Percentiles rank a stretch among this genome's conserved stretches.
Conservation (phyloP, 208 protist species). For the Trypanosoma theileri region DNA sequence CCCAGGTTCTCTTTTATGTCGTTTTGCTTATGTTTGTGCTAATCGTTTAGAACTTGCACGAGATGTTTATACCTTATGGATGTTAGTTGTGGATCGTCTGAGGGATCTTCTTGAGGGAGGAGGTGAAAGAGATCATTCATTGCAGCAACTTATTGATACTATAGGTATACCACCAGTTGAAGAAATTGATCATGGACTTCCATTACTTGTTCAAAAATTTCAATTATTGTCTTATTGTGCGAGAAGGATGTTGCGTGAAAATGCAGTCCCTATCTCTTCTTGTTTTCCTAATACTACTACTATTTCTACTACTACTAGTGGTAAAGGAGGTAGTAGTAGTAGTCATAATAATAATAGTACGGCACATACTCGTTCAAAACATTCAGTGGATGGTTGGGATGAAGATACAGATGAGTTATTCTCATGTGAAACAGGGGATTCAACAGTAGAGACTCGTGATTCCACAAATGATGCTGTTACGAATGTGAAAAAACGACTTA, state of each 20-base stretch:
- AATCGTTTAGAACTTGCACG: constrained; percentile 29
- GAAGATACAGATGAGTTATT: constrained; percentile 16
- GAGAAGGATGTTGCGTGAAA: constrained; percentile 34
- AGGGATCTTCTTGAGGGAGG: constrained; percentile 25
- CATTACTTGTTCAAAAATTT: constrained; percentile 80
- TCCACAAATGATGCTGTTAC: background rate
- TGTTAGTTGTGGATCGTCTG: constrained; percentile 39
- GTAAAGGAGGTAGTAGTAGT: too few species aligned
- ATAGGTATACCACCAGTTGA: constrained; percentile 30
- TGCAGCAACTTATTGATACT: constrained; percentile 21
- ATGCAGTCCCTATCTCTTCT: too few species aligned
- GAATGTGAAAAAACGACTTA: constrained; percentile 29
- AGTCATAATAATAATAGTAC: too few species aligned
- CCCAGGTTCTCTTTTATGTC: constrained; percentile 69
- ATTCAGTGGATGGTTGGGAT: constrained; percentile 33
- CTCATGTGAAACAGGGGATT: constrained; percentile 10
- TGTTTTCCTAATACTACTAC: too few species aligned
- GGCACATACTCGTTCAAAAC: background rate
- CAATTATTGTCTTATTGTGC: constrained; percentile 70
- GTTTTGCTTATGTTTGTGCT: constrained; percentile 60
- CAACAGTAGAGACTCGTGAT: background rate
- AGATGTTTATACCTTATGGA: constrained; percentile 47
- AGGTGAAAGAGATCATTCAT: constrained; percentile 26
- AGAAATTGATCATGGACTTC: constrained; percentile 43
- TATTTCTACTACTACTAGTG: too few species aligned